Percentiles rank a stretch among this genome's conserved stretches.
Evolutionary conservation across 2,329 filamentous ascomycete genomes (phyloP).

Genomic region (Xylaria sp.): DNA sequence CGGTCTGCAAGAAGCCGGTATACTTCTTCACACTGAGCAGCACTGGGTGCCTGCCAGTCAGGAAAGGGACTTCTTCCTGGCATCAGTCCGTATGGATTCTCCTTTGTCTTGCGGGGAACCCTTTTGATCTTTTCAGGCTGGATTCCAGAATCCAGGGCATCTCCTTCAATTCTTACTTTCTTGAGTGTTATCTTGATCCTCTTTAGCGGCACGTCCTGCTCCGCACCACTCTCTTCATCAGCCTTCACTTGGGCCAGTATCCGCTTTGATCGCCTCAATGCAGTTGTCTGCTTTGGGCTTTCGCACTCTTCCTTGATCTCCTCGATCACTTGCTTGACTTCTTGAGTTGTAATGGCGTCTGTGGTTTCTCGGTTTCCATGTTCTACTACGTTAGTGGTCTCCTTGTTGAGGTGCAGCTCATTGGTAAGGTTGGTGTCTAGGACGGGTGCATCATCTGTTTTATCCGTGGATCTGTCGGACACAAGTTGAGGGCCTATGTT

Average conservation of each 20-base stretch:
- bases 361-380: neutral
- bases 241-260: conserved; percentile 16
- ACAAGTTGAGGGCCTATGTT: neutral
- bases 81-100: conserved; percentile 63
- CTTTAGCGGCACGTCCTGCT: conserved; percentile 17
- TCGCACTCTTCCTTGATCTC: conserved; percentile 5
- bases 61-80: conserved; percentile 74
- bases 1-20: conserved; percentile 70
- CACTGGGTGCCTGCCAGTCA: conserved; percentile 71
- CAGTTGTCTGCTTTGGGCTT: neutral
- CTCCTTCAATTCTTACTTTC: conserved; percentile 9
- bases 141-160: conserved; percentile 3
- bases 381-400: neutral
- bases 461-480: neutral
- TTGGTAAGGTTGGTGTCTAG: neutral
- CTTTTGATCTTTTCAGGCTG: conserved; percentile 39
- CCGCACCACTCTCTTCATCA: conserved; percentile 3
- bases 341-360: neutral
- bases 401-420: neutral
- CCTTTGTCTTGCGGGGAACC: conserved; percentile 47
- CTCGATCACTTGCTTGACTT: neutral
- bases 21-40: conserved; percentile 76
- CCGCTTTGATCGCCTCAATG: conserved; percentile 33
- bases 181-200: conserved; percentile 31
- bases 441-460: neutral